Conservation (phyloP, 2,329 filamentous ascomycete genomes). For the Diaporthe australafricana region DNA sequence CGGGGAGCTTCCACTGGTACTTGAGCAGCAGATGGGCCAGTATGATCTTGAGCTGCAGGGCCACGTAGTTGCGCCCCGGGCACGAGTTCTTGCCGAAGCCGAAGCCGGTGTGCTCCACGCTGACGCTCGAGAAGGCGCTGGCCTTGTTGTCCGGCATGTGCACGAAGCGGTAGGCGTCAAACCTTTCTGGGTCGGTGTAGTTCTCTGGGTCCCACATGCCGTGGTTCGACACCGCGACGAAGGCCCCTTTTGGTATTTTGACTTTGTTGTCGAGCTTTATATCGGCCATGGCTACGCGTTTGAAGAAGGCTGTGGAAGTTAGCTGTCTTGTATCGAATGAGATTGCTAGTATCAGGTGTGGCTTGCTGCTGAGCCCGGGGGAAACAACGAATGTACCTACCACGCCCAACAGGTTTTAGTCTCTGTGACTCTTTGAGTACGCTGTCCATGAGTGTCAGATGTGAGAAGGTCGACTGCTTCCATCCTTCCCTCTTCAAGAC, state of each 20-base stretch:
- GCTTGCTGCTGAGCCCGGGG: not conserved
- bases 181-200: not conserved
- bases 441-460: not conserved
- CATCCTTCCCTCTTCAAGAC: not conserved
- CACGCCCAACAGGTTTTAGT: not conserved
- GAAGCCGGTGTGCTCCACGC: slow-evolving; percentile 38
- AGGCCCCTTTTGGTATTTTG: not conserved
- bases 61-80: slow-evolving; percentile 49
- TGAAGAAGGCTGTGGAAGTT: not conserved
- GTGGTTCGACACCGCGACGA: not conserved
- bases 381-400: not conserved
- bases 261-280: not conserved
- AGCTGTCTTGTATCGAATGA: not conserved
- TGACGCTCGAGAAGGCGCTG: not conserved
- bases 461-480: not conserved
- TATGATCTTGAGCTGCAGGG: slow-evolving; percentile 45
- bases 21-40: slow-evolving; percentile 9
- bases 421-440: not conserved
- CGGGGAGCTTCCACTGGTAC: not conserved
- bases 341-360: not conserved
- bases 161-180: not conserved
- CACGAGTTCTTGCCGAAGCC: slow-evolving; percentile 49
- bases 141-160: not conserved
- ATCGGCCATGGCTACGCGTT: not conserved
- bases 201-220: not conserved